Percentiles rank a stretch among this genome's conserved stretches.
These are phyloP conservation scores for Corylus americana DNA, from an alignment of 306 rosid species.

Conservation along the genomic window DNA sequence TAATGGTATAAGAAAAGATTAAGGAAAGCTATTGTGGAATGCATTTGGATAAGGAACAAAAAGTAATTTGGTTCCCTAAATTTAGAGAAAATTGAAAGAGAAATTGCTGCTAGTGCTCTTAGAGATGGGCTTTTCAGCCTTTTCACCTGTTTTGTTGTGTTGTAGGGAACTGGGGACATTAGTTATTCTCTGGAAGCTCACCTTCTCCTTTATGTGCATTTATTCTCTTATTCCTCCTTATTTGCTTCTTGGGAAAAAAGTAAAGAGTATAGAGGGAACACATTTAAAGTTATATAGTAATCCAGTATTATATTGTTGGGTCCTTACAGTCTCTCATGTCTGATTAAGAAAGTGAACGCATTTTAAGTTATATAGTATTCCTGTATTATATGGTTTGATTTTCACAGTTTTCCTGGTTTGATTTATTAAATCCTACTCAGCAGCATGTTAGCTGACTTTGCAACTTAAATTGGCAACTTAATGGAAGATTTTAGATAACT, in stretches of 20 bases:
- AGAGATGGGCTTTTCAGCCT: not conserved
- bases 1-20: no score
- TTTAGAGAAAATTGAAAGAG: no score
- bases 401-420: constrained; percentile 11
- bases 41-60: no score
- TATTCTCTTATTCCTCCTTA: constrained; percentile 7
- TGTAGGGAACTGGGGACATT: not conserved
- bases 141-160: not conserved
- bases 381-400: not conserved
- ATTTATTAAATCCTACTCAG: constrained; percentile 9
- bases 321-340: not conserved
- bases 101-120: no score
- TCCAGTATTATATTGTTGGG: not conserved
- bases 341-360: not conserved
- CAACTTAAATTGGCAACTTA: not conserved
- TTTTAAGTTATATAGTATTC: not conserved
- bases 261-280: not conserved
- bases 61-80: no score
- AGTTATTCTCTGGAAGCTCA: not conserved
- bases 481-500: not conserved
- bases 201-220: not conserved
- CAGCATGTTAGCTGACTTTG: constrained; percentile 5
- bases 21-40: no score
- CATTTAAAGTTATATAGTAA: no score
- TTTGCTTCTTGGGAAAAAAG: not conserved